Conservation (phyloP, 305 asterid genomes). For the Plantago rigida region DNA sequence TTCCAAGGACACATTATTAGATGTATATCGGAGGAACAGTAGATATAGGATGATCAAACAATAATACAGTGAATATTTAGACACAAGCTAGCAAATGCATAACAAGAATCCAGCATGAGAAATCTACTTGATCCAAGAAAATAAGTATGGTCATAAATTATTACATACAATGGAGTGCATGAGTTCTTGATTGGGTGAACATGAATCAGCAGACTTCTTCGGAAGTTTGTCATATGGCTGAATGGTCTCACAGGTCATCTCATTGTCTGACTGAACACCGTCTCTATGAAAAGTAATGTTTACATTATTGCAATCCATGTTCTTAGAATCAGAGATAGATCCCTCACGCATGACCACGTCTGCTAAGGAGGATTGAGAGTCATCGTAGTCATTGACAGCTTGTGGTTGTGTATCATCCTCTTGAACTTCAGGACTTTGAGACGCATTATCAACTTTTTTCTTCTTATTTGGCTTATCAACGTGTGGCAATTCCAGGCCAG, state of each 20-base stretch:
- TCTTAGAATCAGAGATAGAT: constrained; percentile 22
- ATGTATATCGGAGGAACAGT: constrained; percentile 9
- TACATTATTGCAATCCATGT: constrained; percentile 20
- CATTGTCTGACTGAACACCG: constrained; percentile 26
- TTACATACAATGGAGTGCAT: constrained; percentile 36
- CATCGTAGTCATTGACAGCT: constrained; percentile 11
- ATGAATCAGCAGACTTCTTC: constrained; percentile 22
- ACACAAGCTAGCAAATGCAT: background rate
- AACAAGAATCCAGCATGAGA: background rate
- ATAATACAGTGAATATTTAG: background rate
- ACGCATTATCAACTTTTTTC: constrained; percentile 28
- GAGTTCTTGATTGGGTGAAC: constrained; percentile 25
- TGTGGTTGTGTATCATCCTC: constrained; percentile 27
- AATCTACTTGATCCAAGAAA: background rate
- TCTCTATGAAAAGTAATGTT: constrained; percentile 25
- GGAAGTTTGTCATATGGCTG: constrained; percentile 27
- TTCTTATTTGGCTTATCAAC: constrained; percentile 39
- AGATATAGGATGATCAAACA: background rate
- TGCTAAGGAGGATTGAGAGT: constrained; percentile 22
- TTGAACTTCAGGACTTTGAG: constrained; percentile 28
- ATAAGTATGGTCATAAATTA: constrained; percentile 3
- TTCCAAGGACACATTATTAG: constrained; percentile 19
- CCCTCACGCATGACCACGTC: constrained; percentile 17
- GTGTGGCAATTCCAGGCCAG: constrained; percentile 50
- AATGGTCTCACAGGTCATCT: constrained; percentile 27